Evolutionary conservation across 441 rosid species (phyloP), one percentile per base, ranked within the genome.

Genomic region (Populus hybrid): DNA sequence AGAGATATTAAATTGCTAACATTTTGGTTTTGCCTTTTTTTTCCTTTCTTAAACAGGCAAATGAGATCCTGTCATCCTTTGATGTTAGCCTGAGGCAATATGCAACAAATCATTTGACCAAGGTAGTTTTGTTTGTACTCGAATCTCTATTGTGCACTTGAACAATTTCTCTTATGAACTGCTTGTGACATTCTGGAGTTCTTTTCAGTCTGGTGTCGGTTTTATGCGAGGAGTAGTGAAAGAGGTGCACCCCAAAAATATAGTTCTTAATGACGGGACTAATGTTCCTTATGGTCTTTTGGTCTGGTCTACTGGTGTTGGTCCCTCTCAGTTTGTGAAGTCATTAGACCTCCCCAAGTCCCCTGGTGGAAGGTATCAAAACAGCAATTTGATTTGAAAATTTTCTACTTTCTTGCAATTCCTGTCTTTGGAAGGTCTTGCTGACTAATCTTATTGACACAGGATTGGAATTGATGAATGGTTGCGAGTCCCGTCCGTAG

Each of bases 271-370:
- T 67, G 97, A 94, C 69, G 97, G 97, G 1, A 91, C 94, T 1
- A 88, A 87, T 53, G 93, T 92, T 80, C 95, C 98, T 18, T 92
- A 92, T 12, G 98, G 98, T 28, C 94, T 94, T 34, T 75, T 95
- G 76, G 97, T 94, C 18, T 95, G 99, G 98, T 95, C 98, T 32
- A 92, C 98, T 6, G 97, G 97, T 36, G 99, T 95, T 75, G 99
- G 98, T 77, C 94, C 98, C 23, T 95, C 95, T 53, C 77, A 89
- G 72, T 95, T 94, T 80, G 92, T 92, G 3, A 87, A 89, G 69
- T 86, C 97, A 67, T 82, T 95, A 19, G 77, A 82, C 81, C 86
- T 95, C 70, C 94, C 97, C 35, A 92, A 90, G 83, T 89, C 97
- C 75, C 87, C 91, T 23, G 94, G 95, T 82, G 98, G 97, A 86